Base-by-base conservation (phyloP, 495 filamentous ascomycete genomes). In the Tuber calosporum region DNA sequence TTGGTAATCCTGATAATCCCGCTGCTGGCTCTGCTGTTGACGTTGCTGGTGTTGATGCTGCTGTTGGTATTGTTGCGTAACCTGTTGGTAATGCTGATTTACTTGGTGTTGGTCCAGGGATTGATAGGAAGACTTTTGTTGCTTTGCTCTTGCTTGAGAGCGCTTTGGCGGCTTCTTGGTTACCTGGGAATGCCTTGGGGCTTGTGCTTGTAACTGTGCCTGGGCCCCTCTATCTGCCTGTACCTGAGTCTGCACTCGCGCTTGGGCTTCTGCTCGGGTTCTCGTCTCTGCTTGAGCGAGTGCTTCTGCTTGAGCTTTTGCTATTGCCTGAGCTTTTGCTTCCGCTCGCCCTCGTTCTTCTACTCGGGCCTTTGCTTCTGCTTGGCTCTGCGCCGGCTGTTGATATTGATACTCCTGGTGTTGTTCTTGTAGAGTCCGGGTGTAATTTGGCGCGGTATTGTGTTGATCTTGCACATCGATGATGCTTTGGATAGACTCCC, bases 181-280 rank as follows among this genome's bases (percentile, higher is more conserved):
- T 26, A 30, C 48, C 74, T 73, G 53, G 20, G 70, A 68, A 39
- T 72, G 38, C 38, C 30, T 38, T 20, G 40, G 72, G 39, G 19
- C n/a, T 53, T 69, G 74, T 26, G 48, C 36, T 38, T 74, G 73
- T 37, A 17, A 6, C 0, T 58, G n/a, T 20, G 48, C 68, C 19
- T 75, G 73, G 6, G 45, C 40, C 40, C 58, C 36, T n/a, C 36
- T 38, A 43, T 43, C 48, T 68, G 39, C n/a, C 19, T 39, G 40
- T 40, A 20, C 48, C 34, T 70, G 66, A 38, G 38, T n/a, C 6
- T 41, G 19, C 17, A 20, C 7, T 22, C 30, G 20, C 20, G 38
- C 39, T 40, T 74, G 69, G 9, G 37, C 69, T 39, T 77, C 39
- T 30, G 72, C n/a, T 62, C 71, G 73, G 20, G 73, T 26, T 42